A percentile compares a stretch with the other conserved stretches of the same genome.
Conservation (phyloP, 2,329 filamentous ascomycete species). For the Pestalotiopsis sp. region DNA sequence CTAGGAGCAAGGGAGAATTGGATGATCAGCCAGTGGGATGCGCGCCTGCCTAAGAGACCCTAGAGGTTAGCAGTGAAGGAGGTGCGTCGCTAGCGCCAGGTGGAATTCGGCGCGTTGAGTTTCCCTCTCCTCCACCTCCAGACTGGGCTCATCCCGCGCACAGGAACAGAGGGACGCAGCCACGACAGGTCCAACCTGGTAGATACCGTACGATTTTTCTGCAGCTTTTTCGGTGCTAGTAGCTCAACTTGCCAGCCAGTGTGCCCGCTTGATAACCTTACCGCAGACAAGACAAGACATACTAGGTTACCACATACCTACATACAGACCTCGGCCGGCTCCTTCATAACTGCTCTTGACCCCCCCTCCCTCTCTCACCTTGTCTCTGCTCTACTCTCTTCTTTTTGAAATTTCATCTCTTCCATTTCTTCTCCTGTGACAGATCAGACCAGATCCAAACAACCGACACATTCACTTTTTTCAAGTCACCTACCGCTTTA, state of each 20-base stretch:
- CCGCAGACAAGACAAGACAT: background rate
- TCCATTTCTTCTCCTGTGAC: background rate
- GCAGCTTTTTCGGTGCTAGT: background rate
- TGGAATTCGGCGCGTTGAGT: background rate
- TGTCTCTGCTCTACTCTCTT: background rate
- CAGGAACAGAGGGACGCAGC: background rate
- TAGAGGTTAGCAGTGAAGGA: no score
- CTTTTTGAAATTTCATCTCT: background rate
- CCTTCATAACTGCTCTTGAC: background rate
- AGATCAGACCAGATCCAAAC: background rate
- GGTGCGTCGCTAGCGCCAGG: background rate
- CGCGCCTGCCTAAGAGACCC: background rate
- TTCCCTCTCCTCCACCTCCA: background rate
- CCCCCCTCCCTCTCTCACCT: background rate
- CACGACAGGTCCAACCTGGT: background rate
- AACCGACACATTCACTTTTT: background rate
- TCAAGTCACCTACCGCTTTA: background rate
- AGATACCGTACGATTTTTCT: background rate
- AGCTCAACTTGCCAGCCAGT: background rate
- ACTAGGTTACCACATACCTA: background rate
- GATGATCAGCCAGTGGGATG: background rate
- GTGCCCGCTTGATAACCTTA: background rate
- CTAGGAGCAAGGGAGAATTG: background rate
- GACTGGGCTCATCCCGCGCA: slow-evolving; percentile 4
- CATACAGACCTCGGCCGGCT: background rate